Evolutionary conservation across 1,284 basidiomycete species (phyloP), one percentile per base, ranked within the genome.

Genomic region (Taiwanofungus camphoratus): DNA sequence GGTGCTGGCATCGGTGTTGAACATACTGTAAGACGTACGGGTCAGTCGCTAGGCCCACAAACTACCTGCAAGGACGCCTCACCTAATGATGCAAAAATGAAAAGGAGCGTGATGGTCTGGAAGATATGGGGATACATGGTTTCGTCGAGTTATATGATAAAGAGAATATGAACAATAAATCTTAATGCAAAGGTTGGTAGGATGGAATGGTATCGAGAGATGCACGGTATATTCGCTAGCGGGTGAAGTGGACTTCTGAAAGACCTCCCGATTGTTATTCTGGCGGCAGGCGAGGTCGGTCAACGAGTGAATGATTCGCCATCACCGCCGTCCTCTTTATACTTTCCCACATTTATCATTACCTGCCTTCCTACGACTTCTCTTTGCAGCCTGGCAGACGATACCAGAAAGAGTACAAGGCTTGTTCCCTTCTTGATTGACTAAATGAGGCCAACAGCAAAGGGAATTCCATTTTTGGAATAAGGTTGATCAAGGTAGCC

Each of bases 31-130:
- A 3, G n/a, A n/a, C n/a, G n/a, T n/a, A n/a, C n/a, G n/a, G n/a
- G n/a, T n/a, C n/a, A n/a, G n/a, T n/a, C n/a, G n/a, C n/a, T n/a
- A n/a, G n/a, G n/a, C n/a, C n/a, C n/a, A n/a, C n/a, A n/a, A n/a
- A n/a, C n/a, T n/a, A n/a, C n/a, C n/a, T n/a, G n/a, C n/a, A n/a
- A n/a, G n/a, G n/a, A n/a, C n/a, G 16, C 32, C 19, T 3, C n/a
- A 31, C 5, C 19, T 5, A 16, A 12, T 7, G n/a, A 19, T 13
- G 32, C 38, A 31, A 27, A 40, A 15, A 45, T 26, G 11, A 29
- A 41, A 31, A 45, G 38, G 38, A 45, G n/a, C 18, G 44, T 36
- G 38, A 45, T 6, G 7, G 26, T 41, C n/a, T 41, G 38, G 4
- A 23, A 18, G 13, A 24, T 13, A 24, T 39, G 38, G 18, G 33